A percentile compares a stretch with the other conserved stretches of the same genome.
These are phyloP conservation scores for Xanthoconium purpureum DNA, from an alignment of 768 basidiomycete genomes.

Conservation along the genomic window DNA sequence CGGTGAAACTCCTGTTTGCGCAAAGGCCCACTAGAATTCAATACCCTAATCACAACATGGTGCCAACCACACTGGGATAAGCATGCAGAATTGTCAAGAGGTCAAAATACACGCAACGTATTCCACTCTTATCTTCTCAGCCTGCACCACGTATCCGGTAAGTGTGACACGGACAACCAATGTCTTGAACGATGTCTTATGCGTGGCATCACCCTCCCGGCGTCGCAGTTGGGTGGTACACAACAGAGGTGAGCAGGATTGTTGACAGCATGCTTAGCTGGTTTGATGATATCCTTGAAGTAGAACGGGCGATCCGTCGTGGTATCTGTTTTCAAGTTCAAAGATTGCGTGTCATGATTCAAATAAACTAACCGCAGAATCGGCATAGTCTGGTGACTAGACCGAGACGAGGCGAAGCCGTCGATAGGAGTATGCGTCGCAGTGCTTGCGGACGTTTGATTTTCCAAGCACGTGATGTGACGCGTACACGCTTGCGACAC, in stretches of 20 bases:
- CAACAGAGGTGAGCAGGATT: neutral
- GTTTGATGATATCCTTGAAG: no score
- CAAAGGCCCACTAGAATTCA: neutral
- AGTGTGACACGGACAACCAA: neutral
- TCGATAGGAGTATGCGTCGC: neutral
- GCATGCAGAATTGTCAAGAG: neutral
- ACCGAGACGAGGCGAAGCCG: no score
- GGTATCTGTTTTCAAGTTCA: no score
- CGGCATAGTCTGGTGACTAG: no score
- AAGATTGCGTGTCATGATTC: no score
- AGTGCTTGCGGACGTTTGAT: conserved; percentile 2
- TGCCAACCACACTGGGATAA: no score
- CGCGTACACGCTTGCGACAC: conserved; percentile 2
- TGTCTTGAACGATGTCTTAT: no score
- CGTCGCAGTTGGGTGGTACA: no score
- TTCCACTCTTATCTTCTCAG: neutral
- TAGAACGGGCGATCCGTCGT: no score
- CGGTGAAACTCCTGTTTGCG: neutral
- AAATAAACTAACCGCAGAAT: no score
- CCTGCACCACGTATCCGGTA: neutral
- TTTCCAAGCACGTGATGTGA: conserved; percentile 24
- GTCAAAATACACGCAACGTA: neutral
- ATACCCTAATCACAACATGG: neutral
- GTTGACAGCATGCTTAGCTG: neutral
- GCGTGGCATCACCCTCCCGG: neutral